Evolutionary conservation across 352 stramenopile genomes (phyloP).

Genomic region (Globisporangium cystogenes): DNA sequence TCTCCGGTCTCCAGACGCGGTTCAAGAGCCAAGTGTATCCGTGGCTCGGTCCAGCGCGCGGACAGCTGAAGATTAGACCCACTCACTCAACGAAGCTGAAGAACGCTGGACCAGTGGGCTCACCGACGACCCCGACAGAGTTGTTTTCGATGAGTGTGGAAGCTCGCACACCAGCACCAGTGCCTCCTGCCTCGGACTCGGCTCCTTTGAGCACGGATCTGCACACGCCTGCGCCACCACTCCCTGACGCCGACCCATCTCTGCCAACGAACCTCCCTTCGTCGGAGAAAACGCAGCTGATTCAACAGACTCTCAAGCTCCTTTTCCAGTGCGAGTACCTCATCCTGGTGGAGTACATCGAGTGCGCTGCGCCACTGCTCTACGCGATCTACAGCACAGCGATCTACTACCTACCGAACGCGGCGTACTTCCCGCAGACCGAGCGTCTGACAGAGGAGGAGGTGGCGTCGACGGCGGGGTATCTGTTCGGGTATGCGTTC

Average conservation of each 20-base stretch:
- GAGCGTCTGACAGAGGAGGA: conserved; percentile 6
- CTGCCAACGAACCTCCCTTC: background rate
- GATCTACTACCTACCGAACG: conserved; percentile 21
- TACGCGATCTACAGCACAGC: conserved; percentile 13
- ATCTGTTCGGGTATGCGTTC: conserved; percentile 15
- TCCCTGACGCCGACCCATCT: too few species aligned
- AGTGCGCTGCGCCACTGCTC: conserved; percentile 11
- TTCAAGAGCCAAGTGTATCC: conserved; percentile 3
- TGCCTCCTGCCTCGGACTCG: too few species aligned
- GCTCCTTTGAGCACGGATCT: too few species aligned
- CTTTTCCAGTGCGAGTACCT: conserved; percentile 35
- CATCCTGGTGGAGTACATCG: conserved; percentile 25
- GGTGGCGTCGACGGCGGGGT: conserved; percentile 1
- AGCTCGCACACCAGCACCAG: too few species aligned
- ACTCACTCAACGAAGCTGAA: too few species aligned
- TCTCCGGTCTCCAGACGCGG: background rate
- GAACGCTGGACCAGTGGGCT: too few species aligned
- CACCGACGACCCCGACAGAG: too few species aligned
- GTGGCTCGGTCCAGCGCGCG: background rate
- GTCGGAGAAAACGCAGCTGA: background rate
- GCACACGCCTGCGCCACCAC: too few species aligned
- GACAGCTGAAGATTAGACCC: conserved; percentile 1
- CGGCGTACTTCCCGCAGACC: conserved; percentile 15
- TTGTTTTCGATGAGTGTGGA: too few species aligned
- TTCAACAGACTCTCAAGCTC: conserved; percentile 13